Conservation (phyloP, 306 rosid genomes). For the cucumber (Cucumis sativus) region Cucumber_9930_V3 NC_026657.2:37793501-37794000, state of each 20-base stretch:
- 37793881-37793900: slow-evolving; percentile 51
- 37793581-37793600: slow-evolving; percentile 24
- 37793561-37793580: neutral
- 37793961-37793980: slow-evolving; percentile 71
- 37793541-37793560: neutral
- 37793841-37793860: slow-evolving; percentile 72
- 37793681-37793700: slow-evolving; percentile 55
- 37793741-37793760: slow-evolving; percentile 96
- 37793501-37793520: neutral
- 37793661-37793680: slow-evolving; percentile 48
- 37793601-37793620: slow-evolving; percentile 75
- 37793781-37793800: slow-evolving; percentile 93
- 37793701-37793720: slow-evolving; percentile 56
- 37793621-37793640: slow-evolving; percentile 59
- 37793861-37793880: slow-evolving; percentile 70
- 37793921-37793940: slow-evolving; percentile 69
- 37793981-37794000: slow-evolving; percentile 80
- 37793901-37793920: slow-evolving; percentile 80
- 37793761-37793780: slow-evolving; percentile 86
- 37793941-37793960: slow-evolving; percentile 86
- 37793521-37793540: neutral
- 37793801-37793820: slow-evolving; percentile 70
- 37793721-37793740: slow-evolving; percentile 82
- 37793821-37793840: slow-evolving; percentile 78
- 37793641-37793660: slow-evolving; percentile 67